These are phyloP conservation scores for Chlamydomonas sp. DNA, from an alignment of 139 green algal genomes.

Conservation along the genomic window DNA sequence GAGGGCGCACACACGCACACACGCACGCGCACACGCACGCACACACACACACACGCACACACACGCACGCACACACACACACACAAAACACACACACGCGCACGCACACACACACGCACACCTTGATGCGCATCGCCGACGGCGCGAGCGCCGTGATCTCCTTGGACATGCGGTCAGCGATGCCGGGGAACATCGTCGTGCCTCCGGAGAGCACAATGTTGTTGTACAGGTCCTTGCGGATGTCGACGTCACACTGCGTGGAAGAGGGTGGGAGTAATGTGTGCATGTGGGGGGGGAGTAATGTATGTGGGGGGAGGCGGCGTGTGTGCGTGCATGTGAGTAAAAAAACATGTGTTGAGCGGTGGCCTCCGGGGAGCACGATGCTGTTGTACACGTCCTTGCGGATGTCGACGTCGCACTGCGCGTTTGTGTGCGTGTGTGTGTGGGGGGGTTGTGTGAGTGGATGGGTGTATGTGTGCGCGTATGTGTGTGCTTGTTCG, in stretches of 20 bases:
- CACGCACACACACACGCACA: conserved; percentile 27
- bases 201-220: conserved; percentile 91
- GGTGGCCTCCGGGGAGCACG: conserved; percentile 81
- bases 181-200: conserved; percentile 97
- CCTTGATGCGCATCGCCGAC: conserved; percentile 91
- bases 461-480: no score
- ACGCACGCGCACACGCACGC: no score
- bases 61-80: no score
- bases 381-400: conserved; percentile 97
- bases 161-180: conserved; percentile 95
- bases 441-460: no score
- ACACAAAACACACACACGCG: background rate
- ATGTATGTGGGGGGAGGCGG: no score
- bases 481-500: no score
- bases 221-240: conserved; percentile 93
- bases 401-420: conserved; percentile 96
- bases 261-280: no score
- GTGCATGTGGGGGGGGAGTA: no score
- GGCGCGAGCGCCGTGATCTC: conserved; percentile 88
- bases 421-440: no score
- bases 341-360: no score
- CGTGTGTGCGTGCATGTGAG: no score
- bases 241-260: conserved; percentile 90
- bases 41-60: background rate
- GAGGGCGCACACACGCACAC: no score